Percentiles rank a stretch among this genome's conserved stretches.
These are phyloP conservation scores for Lagenidium sp. DNA, from an alignment of 352 stramenopile species.

Conservation along the genomic window DNA sequence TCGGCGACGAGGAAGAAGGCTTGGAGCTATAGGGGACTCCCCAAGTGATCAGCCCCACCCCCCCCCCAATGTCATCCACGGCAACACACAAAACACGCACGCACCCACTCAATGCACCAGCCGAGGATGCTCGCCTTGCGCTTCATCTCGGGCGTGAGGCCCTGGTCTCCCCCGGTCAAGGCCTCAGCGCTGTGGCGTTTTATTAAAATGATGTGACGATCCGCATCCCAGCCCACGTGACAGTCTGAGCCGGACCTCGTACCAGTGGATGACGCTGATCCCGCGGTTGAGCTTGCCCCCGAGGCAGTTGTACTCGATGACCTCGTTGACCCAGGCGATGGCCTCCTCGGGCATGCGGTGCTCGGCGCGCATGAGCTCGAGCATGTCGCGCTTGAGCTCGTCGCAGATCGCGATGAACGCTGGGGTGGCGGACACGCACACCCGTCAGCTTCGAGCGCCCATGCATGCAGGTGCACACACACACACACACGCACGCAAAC, in stretches of 20 bases:
- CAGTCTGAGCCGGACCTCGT: too few species aligned
- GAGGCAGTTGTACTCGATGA: constrained; percentile 96
- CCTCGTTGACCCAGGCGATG: constrained; percentile 65
- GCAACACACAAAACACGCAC: constrained; percentile 12
- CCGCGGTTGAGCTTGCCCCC: constrained; percentile 98
- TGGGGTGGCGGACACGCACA: constrained; percentile 10
- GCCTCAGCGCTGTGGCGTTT: constrained; percentile 67
- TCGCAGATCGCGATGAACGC: constrained; percentile 73
- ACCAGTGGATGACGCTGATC: constrained; percentile 92
- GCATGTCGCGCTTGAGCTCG: constrained; percentile 69
- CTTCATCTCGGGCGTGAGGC: constrained; percentile 55
- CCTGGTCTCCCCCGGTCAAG: constrained; percentile 26
- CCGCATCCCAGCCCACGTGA: too few species aligned
- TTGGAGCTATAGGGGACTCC: constrained; percentile 90
- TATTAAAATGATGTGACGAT: too few species aligned
- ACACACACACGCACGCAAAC: not conserved
- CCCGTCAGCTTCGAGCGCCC: too few species aligned
- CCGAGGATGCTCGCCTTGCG: constrained; percentile 91
- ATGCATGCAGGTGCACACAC: not conserved
- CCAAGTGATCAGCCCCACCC: too few species aligned
- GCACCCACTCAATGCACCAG: constrained; percentile 97
- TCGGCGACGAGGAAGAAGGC: constrained; percentile 99
- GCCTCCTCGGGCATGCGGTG: constrained; percentile 71
- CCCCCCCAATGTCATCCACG: too few species aligned
- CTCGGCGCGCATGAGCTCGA: constrained; percentile 51